These are phyloP conservation scores for Avena atlantica DNA, from an alignment of 176 grass and related monocot genomes.

Conservation along the genomic window DNA sequence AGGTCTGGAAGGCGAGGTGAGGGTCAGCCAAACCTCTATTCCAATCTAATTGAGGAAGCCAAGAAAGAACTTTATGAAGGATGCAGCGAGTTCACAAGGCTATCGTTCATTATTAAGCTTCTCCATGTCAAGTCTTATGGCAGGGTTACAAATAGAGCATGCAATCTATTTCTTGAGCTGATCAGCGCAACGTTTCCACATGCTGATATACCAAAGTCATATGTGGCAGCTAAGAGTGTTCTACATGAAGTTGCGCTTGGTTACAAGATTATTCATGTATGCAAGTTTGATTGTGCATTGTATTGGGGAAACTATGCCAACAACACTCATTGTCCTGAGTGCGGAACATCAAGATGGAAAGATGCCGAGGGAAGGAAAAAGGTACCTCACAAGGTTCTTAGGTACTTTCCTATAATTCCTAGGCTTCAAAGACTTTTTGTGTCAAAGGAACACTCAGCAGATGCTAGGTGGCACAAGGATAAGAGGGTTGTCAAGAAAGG, in stretches of 20 bases:
- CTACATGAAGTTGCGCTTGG: background rate
- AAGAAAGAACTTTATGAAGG: conserved; percentile 11
- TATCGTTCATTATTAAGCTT: conserved; percentile 7
- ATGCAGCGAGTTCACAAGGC: background rate
- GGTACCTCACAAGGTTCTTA: conserved; percentile 1
- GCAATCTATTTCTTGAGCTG: background rate
- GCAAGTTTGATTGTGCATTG: conserved; percentile 7
- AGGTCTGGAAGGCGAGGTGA: conserved; percentile 1
- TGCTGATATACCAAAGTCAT: conserved; percentile 9
- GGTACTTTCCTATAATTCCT: conserved; percentile 11
- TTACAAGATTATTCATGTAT: conserved; percentile 3
- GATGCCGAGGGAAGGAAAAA: background rate
- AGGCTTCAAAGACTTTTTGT: conserved; percentile 12
- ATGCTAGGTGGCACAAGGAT: conserved; percentile 20
- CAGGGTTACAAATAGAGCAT: background rate
- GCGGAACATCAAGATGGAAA: conserved; percentile 10
- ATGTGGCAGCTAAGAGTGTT: background rate
- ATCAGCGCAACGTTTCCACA: background rate
- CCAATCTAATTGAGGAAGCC: background rate
- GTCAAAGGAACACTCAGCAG: background rate
- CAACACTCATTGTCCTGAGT: background rate
- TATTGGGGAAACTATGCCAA: background rate
- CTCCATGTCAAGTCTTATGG: background rate
- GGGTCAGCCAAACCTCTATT: background rate
- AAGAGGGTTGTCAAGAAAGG: background rate